Base-by-base conservation (phyloP, 2,329 filamentous ascomycete genomes). In the Exophiala spinifera region DNA sequence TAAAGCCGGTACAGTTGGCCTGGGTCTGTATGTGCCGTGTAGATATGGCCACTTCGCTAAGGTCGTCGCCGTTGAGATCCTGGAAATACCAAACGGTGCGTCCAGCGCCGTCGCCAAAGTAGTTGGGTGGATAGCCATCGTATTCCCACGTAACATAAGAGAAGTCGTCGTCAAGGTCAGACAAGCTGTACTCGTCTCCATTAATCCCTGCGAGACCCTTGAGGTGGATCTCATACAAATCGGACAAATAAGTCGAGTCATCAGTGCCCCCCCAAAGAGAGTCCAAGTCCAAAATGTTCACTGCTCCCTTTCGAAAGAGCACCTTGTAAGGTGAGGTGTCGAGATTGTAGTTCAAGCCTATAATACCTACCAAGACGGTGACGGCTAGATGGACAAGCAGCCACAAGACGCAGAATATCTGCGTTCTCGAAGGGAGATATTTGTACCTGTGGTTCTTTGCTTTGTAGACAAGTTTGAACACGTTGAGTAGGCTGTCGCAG, bases 131-230 rank as follows among this genome's bases (percentile, higher is more conserved):
- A 11, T 15, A 11, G 13, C 34, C 34, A 37, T 37, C 34, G 15
- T 8, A 33, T 10, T 37, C 34, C 17, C 17, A 15, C 4, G 34
- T 37, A 3, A 37, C 17, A 15, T 37, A 11, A 19, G 34, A 37
- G 34, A 37, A 37, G 21, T 39, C 36, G 61, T 76, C 74, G 3
- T 80, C 76, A 1, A 74, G 74, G 61, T 78, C 80, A 39, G 72
- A 75, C 0, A 76, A 74, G 60, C 77, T 76, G 25, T 31, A 46
- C 11, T 37, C 34, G 13, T 37, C 14, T 15, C 34, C 34, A 15
- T 37, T 37, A 4, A 19, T 19, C n/a, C 34, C 34, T 15, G 34
- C 34, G 60, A 56, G 49, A 36, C 63, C 53, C 53, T 55, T 55
- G 33, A 28, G 11, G 33, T 62, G 60, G 17, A 57, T 47, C 4